Evolutionary conservation across 2,329 filamentous ascomycete genomes (phyloP).

Genomic region (Dactylonectria estremocensis): DNA sequence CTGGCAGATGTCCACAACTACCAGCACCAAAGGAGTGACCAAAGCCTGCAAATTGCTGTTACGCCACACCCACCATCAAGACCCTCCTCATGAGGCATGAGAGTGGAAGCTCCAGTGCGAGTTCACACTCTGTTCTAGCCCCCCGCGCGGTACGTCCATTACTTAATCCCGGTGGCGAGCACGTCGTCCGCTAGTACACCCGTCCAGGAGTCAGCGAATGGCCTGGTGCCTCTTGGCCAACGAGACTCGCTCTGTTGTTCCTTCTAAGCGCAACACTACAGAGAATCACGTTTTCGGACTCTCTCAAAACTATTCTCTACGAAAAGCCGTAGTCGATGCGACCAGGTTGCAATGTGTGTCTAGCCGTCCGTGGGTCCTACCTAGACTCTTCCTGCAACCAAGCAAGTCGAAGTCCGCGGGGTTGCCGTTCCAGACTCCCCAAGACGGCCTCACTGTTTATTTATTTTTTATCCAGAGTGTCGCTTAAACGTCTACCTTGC

Average conservation of each 20-base stretch:
- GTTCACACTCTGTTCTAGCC: not conserved
- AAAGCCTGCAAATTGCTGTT: constrained; percentile 9
- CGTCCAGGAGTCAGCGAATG: not conserved
- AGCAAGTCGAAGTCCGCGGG: not conserved
- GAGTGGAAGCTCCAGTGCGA: not conserved
- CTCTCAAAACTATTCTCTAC: not conserved
- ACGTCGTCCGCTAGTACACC: not conserved
- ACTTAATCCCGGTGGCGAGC: not conserved
- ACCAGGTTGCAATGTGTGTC: not conserved
- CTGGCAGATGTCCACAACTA: constrained; percentile 7
- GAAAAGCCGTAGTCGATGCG: not conserved
- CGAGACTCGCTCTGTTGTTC: not conserved
- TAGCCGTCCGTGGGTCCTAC: not conserved
- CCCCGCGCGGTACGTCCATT: not conserved
- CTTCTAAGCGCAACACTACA: not conserved
- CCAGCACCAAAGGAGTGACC: constrained; percentile 11
- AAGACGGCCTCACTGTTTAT: not conserved
- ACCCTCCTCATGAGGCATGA: not conserved
- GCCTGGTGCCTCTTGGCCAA: not conserved
- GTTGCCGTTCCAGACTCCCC: not conserved
- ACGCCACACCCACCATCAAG: constrained; percentile 10
- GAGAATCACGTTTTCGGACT: not conserved
- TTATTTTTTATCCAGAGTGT: not conserved
- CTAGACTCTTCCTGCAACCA: not conserved
- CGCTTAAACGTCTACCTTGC: not conserved